Evolutionary conservation across 2,329 filamentous ascomycete species (phyloP), one percentile per base, ranked within the genome.

Genomic region (Clonostachys sp.): DNA sequence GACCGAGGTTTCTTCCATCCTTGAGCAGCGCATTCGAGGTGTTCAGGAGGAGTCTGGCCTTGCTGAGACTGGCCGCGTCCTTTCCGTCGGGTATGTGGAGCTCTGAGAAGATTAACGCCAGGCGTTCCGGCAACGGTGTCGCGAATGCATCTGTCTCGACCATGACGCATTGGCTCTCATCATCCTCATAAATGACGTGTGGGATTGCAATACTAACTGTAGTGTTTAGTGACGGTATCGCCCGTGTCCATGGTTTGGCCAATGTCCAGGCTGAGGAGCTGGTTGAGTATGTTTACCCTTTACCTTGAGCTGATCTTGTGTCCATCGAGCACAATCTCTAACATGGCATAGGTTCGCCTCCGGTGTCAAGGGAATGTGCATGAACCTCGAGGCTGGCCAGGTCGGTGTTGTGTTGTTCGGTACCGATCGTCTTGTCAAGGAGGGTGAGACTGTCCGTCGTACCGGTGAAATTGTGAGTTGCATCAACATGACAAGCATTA

Each of bases 341-440:
- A 61, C 47, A n/a, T 34, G 16, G 35, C 35, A 38, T 35, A 96
- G 91, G 83, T 99, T 99, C 81, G 90, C 94, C 67, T 99, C 94
- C 59, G 94, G 94, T 75, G 94, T 97, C 77, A 97, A 97, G 87
- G 94, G 94, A 75, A 99, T 99, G 94, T 97, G 92, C 89, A 97
- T 99, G 92, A 99, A 99, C 89, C 86, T 99, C 78, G 94, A 99
- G 81, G 94, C 94, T 75, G 94, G 94, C 74, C 94, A 97, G 79
- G 94, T 99, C 80, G 94, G 94, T 96, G 91, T 99, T 68, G 94
- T 99, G 84, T 84, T 99, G 70, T 99, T 99, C 84, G 94, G 94
- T 86, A 97, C 94, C 70, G 94, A 99, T 80, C 91, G 94, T 91
- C 84, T 96, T 65, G 94, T 99, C 85, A 94, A 90, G 83, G 94